Base-by-base conservation (phyloP, 805 yeast genomes). In the Candida nitratophila region DNA sequence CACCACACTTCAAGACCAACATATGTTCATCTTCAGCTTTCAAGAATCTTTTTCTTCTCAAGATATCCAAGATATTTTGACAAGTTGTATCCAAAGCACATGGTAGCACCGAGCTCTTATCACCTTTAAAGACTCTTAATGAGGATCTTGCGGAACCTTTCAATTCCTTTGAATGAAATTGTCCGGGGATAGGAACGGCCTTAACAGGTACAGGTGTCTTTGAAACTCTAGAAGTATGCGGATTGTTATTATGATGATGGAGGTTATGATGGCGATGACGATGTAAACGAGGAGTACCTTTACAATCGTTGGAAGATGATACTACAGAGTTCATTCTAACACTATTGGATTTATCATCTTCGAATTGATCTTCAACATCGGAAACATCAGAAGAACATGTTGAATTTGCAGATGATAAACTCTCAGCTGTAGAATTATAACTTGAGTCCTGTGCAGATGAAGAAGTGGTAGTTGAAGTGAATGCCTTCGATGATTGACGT, bases 41-140 rank as follows among this genome's bases (percentile, higher is more conserved):
- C 43, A 85, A 64, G 53, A 85, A 85, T 55, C 89, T 84, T 62
- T 91, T 90, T 47, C 85, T 78, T 50, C 85, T 86, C 21, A 88
- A 75, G 40, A 76, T 73, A 29, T 76, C 78, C 34, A 91, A 68
- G 42, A 93, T 66, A 40, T 88, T 95, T 8, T 79, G 73, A 0
- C 88, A 86, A 0, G 91, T 78, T 1, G 89, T 84, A 46, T 83
- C 86, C 30, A 85, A 71, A 0, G 91, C 78, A 56, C 95, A 83
- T 15, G 89, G 79, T 19, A 91, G 66, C 1, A 96, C 86, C 0
- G 81, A 71, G 15, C 93, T 84, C 50, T 88, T 90, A 46, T 86
- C 95, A 42, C 80, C 85, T 46, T 84, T 79, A 66, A 85, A 89
- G 1, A 91, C 81, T 47, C 96, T 79, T 20, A 91, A 57, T 0